phyloP scores from a whole-genome alignment of 2,329 filamentous ascomycete genomes.

The Cordyceps farinosa region DNA sequence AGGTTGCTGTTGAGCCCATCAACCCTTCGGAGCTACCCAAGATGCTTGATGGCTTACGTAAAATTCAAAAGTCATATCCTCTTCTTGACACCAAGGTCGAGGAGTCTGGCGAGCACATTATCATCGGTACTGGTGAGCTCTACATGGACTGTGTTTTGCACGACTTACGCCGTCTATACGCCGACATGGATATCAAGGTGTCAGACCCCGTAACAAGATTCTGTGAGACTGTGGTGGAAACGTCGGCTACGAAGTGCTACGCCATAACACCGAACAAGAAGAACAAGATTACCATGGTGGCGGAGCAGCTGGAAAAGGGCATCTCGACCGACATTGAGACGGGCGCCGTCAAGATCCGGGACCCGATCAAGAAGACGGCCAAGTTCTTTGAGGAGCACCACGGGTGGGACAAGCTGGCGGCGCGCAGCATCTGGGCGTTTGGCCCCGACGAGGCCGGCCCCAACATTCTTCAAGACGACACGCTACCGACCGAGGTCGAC shows the following conservation, averaged over 20 bases:
- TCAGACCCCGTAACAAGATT: slow-evolving; percentile 97
- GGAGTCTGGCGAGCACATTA: slow-evolving; percentile 93
- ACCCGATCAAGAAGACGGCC: slow-evolving; percentile 87
- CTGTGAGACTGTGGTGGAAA: slow-evolving; percentile 96
- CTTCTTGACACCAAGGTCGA: slow-evolving; percentile 96
- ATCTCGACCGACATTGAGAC: slow-evolving; percentile 93
- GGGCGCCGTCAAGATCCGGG: slow-evolving; percentile 84
- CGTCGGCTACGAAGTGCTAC: slow-evolving; percentile 96
- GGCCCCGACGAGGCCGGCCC: slow-evolving; percentile 92
- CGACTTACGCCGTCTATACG: slow-evolving; percentile 87
- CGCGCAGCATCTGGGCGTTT: slow-evolving; percentile 96
- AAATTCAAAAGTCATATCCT: slow-evolving; percentile 97
- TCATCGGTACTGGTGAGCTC: slow-evolving; percentile 93
- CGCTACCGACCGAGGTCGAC: slow-evolving; percentile 88
- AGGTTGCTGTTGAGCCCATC: slow-evolving; percentile 95
- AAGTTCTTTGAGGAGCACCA: slow-evolving; percentile 98
- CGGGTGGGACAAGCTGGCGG: slow-evolving; percentile 92
- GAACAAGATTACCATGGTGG: slow-evolving; percentile 98
- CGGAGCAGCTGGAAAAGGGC: slow-evolving; percentile 90
- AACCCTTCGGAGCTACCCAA: slow-evolving; percentile 97
- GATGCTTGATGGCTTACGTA: slow-evolving; percentile 94
- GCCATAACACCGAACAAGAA: slow-evolving; percentile 98
- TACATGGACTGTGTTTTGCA: slow-evolving; percentile 99
- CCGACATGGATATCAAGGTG: slow-evolving; percentile 98
- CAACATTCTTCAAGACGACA: slow-evolving; percentile 96